Conservation (phyloP, 176 grass and related monocot species). For the Bromus sterilis region DNA sequence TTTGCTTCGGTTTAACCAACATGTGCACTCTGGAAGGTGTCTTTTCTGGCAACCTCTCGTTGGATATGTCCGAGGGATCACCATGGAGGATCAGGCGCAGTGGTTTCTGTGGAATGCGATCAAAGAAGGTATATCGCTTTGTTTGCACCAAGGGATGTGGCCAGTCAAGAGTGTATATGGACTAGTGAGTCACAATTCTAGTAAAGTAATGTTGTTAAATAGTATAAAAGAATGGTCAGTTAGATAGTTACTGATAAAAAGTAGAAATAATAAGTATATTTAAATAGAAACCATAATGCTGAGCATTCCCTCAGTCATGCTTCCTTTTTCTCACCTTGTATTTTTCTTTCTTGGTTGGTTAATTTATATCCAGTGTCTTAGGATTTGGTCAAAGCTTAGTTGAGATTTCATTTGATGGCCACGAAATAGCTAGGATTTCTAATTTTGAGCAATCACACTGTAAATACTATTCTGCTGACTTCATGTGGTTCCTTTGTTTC, state of each 20-base stretch:
- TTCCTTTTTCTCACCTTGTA: background rate
- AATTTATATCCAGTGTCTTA: background rate
- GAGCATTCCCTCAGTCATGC: background rate
- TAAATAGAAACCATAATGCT: background rate
- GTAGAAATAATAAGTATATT: background rate
- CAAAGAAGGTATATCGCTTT: constrained; percentile 62
- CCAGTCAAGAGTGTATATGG: background rate
- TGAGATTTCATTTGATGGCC: background rate
- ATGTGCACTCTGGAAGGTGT: constrained; percentile 40
- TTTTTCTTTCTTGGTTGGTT: background rate
- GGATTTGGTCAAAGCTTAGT: background rate
- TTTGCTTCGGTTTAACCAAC: background rate
- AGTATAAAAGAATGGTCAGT: background rate
- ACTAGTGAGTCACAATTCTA: background rate
- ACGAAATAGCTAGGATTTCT: background rate
- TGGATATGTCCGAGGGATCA: constrained; percentile 65
- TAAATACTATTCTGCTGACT: constrained; percentile 10
- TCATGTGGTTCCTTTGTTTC: constrained; percentile 10
- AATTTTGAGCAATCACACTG: background rate
- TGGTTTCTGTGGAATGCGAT: constrained; percentile 97
- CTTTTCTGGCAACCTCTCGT: constrained; percentile 88
- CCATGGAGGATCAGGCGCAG: constrained; percentile 76
- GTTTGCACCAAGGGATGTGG: background rate
- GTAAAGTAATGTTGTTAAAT: background rate
- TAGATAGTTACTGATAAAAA: background rate